These are phyloP conservation scores for Aspergillus amoenus DNA, from an alignment of 2,329 filamentous ascomycete genomes.

Conservation along the genomic window DNA sequence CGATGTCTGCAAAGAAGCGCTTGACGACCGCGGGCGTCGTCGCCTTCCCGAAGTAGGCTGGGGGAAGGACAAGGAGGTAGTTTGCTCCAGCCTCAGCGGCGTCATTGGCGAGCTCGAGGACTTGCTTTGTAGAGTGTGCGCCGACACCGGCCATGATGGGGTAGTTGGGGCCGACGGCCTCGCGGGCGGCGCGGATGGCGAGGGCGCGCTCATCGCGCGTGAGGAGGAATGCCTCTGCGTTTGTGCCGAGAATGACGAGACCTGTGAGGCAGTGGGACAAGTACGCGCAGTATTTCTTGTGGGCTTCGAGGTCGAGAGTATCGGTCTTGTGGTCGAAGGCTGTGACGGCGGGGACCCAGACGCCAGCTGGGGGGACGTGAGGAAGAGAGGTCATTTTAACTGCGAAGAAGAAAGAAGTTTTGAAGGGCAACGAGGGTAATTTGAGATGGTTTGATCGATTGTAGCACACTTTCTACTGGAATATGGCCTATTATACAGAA, in stretches of 20 bases:
- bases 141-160: conserved; percentile 65
- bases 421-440: too few relatives aligned
- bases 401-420: too few relatives aligned
- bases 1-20: conserved; percentile 60
- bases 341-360: conserved; percentile 56
- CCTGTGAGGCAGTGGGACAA: conserved; percentile 52
- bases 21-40: conserved; percentile 59
- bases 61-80: conserved; percentile 61
- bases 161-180: conserved; percentile 52
- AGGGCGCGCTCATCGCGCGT: conserved; percentile 58
- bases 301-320: conserved; percentile 48
- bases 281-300: conserved; percentile 54
- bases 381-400: conserved; percentile 5
- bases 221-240: conserved; percentile 57
- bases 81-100: conserved; percentile 61
- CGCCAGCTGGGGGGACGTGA: conserved; percentile 33
- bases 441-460: too few relatives aligned
- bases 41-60: conserved; percentile 65
- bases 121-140: conserved; percentile 65
- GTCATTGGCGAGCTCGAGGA: conserved; percentile 59
- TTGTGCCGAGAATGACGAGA: conserved; percentile 57
- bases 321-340: conserved; percentile 54
- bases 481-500: background rate
- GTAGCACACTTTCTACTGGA: background rate
- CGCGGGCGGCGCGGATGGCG: conserved; percentile 57